A percentile compares a stretch with the other conserved stretches of the same genome.
Evolutionary conservation across 2,329 filamentous ascomycete species (phyloP).

Genomic region (Scortechinia acanthostroma): DNA sequence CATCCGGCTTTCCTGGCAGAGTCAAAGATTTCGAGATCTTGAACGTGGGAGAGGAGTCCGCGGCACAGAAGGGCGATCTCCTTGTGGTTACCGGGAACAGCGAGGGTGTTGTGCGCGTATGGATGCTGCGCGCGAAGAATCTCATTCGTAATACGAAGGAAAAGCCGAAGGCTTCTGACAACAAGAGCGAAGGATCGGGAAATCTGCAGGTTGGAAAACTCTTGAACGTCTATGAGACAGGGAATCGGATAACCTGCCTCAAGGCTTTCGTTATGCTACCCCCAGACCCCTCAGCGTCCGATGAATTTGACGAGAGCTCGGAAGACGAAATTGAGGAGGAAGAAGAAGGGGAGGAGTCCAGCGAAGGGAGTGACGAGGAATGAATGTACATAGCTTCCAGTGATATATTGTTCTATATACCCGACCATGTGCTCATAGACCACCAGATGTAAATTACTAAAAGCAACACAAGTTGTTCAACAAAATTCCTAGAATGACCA

Average conservation of each 20-base stretch:
- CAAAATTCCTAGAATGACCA: too few relatives aligned
- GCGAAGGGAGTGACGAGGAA: slow-evolving; percentile 4
- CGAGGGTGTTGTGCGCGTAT: slow-evolving; percentile 77
- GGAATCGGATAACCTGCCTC: slow-evolving; percentile 83
- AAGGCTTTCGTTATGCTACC: slow-evolving; percentile 79
- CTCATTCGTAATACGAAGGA: slow-evolving; percentile 15
- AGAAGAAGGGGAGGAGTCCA: slow-evolving; percentile 22
- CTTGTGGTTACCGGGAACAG: slow-evolving; percentile 72
- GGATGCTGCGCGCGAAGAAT: slow-evolving; percentile 46
- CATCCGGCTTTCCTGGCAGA: slow-evolving; percentile 58
- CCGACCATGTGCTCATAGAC: not conserved
- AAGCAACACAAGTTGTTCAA: too few relatives aligned
- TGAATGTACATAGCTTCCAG: too few relatives aligned
- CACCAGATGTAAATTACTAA: too few relatives aligned
- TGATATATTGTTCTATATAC: slow-evolving; percentile 1
- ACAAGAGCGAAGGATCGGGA: not conserved
- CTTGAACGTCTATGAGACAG: slow-evolving; percentile 74
- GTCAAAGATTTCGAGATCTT: slow-evolving; percentile 84
- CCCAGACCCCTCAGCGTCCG: slow-evolving; percentile 52
- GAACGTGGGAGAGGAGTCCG: slow-evolving; percentile 11
- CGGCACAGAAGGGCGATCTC: slow-evolving; percentile 29
- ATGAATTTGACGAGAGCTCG: slow-evolving; percentile 36
- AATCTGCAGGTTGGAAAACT: slow-evolving; percentile 45
- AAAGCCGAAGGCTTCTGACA: not conserved
- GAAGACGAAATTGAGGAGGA: slow-evolving; percentile 28